These are phyloP conservation scores for Fusarium graminum DNA, from an alignment of 2,329 filamentous ascomycete genomes.

Conservation along the genomic window DNA sequence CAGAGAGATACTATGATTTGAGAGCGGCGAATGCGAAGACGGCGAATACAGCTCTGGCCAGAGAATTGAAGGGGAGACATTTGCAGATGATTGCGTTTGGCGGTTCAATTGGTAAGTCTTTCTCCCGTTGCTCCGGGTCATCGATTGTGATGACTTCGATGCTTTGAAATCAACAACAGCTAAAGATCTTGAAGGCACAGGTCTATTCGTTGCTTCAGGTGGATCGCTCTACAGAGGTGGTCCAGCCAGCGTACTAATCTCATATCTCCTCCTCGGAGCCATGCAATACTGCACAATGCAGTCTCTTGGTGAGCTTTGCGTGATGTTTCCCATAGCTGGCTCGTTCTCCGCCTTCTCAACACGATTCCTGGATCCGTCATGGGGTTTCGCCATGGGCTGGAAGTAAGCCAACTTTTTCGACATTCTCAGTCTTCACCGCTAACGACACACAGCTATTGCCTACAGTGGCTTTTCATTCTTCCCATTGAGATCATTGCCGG, in stretches of 20 bases:
- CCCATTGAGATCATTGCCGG: constrained; percentile 90
- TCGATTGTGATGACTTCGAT: background rate
- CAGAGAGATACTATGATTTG: constrained; percentile 66
- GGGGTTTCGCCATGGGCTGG: constrained; percentile 97
- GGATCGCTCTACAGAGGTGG: constrained; percentile 79
- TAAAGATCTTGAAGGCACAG: constrained; percentile 68
- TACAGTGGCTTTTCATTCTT: constrained; percentile 88
- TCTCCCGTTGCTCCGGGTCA: too few relatives aligned
- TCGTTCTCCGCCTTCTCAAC: constrained; percentile 96
- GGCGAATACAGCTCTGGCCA: constrained; percentile 78
- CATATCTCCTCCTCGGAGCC: constrained; percentile 80
- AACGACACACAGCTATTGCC: constrained; percentile 71
- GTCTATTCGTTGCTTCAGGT: constrained; percentile 88
- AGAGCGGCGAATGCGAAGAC: constrained; percentile 76
- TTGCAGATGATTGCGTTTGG: constrained; percentile 98
- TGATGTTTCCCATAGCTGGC: constrained; percentile 89
- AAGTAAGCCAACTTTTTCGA: constrained; percentile 67
- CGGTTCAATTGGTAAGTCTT: constrained; percentile 79
- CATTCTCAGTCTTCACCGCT: background rate
- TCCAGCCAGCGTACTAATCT: constrained; percentile 81
- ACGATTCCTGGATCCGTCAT: constrained; percentile 91
- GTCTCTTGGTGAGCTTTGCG: constrained; percentile 90
- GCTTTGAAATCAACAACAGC: background rate
- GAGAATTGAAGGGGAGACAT: constrained; percentile 85
- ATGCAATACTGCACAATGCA: constrained; percentile 96